Percentiles rank a stretch among this genome's conserved stretches.
Conservation (phyloP, 768 basidiomycete species). For the Panellus pusillus region DNA sequence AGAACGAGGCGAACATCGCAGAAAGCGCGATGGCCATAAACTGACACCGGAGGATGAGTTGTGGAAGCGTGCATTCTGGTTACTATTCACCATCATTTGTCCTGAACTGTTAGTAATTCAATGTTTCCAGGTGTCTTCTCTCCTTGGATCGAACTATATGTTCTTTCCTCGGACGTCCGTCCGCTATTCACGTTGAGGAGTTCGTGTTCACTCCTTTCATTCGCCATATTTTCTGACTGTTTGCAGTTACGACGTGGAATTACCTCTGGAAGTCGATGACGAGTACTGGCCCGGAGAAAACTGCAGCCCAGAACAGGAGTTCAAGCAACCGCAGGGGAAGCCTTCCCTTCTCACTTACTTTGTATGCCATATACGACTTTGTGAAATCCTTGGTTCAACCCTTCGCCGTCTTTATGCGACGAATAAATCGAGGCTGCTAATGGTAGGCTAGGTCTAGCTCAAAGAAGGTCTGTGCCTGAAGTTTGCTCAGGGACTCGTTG, state of each 20-base stretch:
- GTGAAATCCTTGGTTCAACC: constrained; percentile 62
- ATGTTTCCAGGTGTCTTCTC: constrained; percentile 30
- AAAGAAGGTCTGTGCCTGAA: too few species aligned
- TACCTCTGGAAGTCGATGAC: constrained; percentile 60
- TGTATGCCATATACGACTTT: constrained; percentile 52
- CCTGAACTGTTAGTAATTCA: background rate
- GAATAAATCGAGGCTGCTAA: constrained; percentile 40
- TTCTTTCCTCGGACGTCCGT: constrained; percentile 61
- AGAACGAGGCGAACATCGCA: constrained; percentile 64
- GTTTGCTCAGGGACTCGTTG: constrained; percentile 32
- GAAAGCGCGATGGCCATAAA: constrained; percentile 34
- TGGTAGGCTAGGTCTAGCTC: background rate
- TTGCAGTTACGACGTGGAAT: constrained; percentile 61
- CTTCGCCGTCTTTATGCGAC: constrained; percentile 56
- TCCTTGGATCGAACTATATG: constrained; percentile 36
- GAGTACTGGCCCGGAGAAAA: constrained; percentile 42
- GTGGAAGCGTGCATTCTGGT: constrained; percentile 63
- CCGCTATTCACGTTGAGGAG: constrained; percentile 73
- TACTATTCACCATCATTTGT: background rate
- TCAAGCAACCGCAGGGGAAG: constrained; percentile 63
- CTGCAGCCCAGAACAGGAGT: constrained; percentile 45
- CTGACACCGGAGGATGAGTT: constrained; percentile 53
- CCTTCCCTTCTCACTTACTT: constrained; percentile 57
- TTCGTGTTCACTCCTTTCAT: constrained; percentile 32
- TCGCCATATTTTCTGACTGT: background rate